Base-by-base conservation (phyloP, 2,329 filamentous ascomycete species). In the Diaporthe vexans region DNA sequence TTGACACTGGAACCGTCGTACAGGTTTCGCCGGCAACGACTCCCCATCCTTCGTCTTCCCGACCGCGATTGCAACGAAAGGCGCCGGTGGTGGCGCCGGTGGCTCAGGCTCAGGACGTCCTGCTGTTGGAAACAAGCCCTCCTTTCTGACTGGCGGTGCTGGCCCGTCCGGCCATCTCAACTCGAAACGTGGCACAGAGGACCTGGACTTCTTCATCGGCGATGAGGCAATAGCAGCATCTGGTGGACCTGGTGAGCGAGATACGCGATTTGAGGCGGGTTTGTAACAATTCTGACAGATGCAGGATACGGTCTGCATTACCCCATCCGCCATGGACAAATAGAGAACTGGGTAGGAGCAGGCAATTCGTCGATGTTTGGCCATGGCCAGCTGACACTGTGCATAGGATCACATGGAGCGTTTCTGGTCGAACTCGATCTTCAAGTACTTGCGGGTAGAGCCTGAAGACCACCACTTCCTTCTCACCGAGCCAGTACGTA, bases 391-490 rank as follows among this genome's bases (percentile, higher is more conserved):
- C 82, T 84, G 77, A 85, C 80, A 76, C 11, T 58, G 76, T 72
- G 75, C 19, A 8, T 78, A 97, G 94, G 97, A 99, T 85, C 94
- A 98, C 81, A 99, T 99, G 97, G 97, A 99, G 85, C 93, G 97
- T 77, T 99, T 98, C 87, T 99, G 97, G 97, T 98, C 97, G 78
- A 98, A 98, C 87, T 99, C 97, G 77, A 99, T 99, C 86, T 99
- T 99, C 91, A 99, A 99, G 85, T 99, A 99, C 82, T 90, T 99
- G 71, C 92, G 97, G 80, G 97, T 99, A 78, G 97, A 99, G 86
- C 97, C 97, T 40, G 97, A 99, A 86, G 97, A 99, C 83, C 97
- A 99, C 85, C 95, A 98, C 88, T 99, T 99, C 85, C 92, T 99
- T 76, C 92, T 99, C 75, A 99, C 97, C 76, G 97, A 99, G 84